These are phyloP conservation scores for Suillus lakei DNA, from an alignment of 768 basidiomycete genomes.

Conservation along the genomic window DNA sequence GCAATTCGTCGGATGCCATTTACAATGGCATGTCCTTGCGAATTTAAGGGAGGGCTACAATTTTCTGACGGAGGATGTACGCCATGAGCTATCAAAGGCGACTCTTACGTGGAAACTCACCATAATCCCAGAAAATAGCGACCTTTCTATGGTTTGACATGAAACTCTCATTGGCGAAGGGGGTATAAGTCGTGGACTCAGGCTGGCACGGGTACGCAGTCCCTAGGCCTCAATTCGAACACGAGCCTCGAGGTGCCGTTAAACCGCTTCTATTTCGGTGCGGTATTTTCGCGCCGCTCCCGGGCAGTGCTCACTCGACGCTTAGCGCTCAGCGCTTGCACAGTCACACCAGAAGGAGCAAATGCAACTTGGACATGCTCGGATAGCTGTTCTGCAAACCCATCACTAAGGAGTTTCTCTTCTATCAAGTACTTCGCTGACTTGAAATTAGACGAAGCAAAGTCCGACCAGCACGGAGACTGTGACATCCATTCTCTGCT, in stretches of 20 bases:
- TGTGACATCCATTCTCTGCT: neutral
- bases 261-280: neutral
- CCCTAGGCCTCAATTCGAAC: neutral
- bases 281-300: neutral
- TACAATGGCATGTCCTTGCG: constrained; percentile 41
- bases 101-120: constrained; percentile 20
- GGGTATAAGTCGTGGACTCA: neutral
- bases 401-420: neutral
- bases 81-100: neutral
- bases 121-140: constrained; percentile 48
- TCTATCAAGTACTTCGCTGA: neutral
- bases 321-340: neutral
- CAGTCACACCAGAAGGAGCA: neutral
- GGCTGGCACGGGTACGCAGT: neutral
- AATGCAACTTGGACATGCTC: neutral
- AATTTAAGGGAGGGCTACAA: constrained; percentile 33
- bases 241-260: neutral
- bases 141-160: constrained; percentile 44
- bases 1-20: constrained; percentile 51
- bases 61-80: constrained; percentile 30
- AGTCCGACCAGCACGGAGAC: neutral
- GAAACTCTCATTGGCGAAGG: constrained; percentile 10
- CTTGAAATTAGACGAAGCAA: neutral
- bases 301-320: neutral
- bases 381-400: neutral